Percentiles rank a stretch among this genome's conserved stretches.
These are phyloP conservation scores for Austropuccinia psidii DNA, from an alignment of 1,284 basidiomycete genomes.

Conservation along the genomic window DNA sequence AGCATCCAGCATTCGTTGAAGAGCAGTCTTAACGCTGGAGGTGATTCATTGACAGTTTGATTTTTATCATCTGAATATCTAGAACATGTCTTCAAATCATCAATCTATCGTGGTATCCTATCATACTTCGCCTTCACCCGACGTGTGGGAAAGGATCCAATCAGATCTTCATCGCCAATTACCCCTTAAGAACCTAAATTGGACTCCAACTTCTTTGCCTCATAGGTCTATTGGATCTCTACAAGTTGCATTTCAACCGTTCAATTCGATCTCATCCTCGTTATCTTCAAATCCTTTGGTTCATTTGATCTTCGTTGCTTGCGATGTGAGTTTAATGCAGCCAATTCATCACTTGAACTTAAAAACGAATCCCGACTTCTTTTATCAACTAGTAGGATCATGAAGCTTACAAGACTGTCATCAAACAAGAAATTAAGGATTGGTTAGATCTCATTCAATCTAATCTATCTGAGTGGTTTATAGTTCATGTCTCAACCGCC, in stretches of 20 bases:
- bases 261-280: conserved; percentile 51
- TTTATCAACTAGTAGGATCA: conserved; percentile 57
- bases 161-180: conserved; percentile 59
- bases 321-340: conserved; percentile 62
- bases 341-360: background rate
- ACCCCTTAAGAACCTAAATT: conserved; percentile 79
- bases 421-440: conserved; percentile 78
- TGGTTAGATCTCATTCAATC: conserved; percentile 67
- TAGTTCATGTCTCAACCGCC: conserved; percentile 63
- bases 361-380: background rate
- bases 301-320: conserved; percentile 74
- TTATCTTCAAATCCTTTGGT: conserved; percentile 56
- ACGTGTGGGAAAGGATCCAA: conserved; percentile 51
- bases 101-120: conserved; percentile 29
- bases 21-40: too few relatives aligned
- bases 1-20: too few relatives aligned
- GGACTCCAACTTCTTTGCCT: conserved; percentile 65
- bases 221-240: conserved; percentile 79
- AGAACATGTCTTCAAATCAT: too few relatives aligned
- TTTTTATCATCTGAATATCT: too few relatives aligned
- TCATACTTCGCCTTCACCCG: conserved; percentile 34
- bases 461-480: conserved; percentile 82
- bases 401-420: conserved; percentile 68
- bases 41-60: too few relatives aligned
- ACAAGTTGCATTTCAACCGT: conserved; percentile 67